A percentile compares a stretch with the other conserved stretches of the same genome.
Evolutionary conservation across 495 filamentous ascomycete species (phyloP).

Genomic region (Aspergillus affinis): DNA sequence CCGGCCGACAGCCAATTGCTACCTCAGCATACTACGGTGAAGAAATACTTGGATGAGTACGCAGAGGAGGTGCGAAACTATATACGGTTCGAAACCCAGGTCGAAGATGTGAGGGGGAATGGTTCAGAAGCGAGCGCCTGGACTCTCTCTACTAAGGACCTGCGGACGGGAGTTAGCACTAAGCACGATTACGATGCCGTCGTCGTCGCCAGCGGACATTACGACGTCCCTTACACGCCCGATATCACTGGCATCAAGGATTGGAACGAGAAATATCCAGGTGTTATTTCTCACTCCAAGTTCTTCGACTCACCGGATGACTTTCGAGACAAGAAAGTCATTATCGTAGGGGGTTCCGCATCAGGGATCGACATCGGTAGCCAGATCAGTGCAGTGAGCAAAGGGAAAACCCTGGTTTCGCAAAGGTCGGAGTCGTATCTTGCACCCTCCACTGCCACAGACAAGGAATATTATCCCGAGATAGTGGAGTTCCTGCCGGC

Average conservation of each 20-base stretch:
- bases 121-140: constrained; percentile 37
- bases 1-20: constrained; percentile 65
- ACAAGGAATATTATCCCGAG: constrained; percentile 56
- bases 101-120: constrained; percentile 45
- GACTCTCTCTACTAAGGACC: constrained; percentile 54
- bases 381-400: constrained; percentile 62
- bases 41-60: constrained; percentile 73
- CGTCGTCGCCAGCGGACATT: constrained; percentile 83
- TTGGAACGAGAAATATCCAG: constrained; percentile 61
- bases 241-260: constrained; percentile 54
- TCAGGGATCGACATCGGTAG: constrained; percentile 78
- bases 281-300: constrained; percentile 76
- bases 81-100: constrained; percentile 59
- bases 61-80: constrained; percentile 57
- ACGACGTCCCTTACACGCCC: constrained; percentile 69
- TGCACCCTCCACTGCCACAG: constrained; percentile 23
- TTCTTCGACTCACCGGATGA: constrained; percentile 63
- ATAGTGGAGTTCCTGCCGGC: constrained; percentile 58
- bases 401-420: constrained; percentile 54
- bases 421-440: constrained; percentile 45
- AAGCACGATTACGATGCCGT: constrained; percentile 65
- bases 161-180: constrained; percentile 37
- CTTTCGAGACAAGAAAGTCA: constrained; percentile 62
- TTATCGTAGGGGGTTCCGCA: constrained; percentile 76
- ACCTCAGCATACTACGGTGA: constrained; percentile 64